Evolutionary conservation across 108 stramenopile species (phyloP), one percentile per base, ranked within the genome.

Genomic region (Epithemia pelagica): DNA sequence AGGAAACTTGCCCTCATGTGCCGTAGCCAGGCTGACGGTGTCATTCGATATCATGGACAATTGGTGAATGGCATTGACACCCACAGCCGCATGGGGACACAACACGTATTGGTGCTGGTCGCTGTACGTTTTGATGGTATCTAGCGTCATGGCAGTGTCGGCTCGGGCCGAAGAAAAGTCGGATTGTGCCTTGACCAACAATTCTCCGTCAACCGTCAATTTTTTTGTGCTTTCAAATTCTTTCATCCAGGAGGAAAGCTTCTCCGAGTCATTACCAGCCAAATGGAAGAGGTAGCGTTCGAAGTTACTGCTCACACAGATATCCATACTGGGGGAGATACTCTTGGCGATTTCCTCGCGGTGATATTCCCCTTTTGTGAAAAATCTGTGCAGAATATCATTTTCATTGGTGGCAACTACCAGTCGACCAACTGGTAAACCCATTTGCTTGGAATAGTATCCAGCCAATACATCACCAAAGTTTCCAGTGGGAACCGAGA

Each of bases 401-500:
- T 99, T 99, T 76, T 96, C 98, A 73, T 99, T 99, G 28, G 97
- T 98, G 2, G 96, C 96, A 29, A 98, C 96, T 59, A 97, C 80
- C 62, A 99, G 85, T 59, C 85, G 85, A 1, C 88, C 95, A 57
- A 97, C 91, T 22, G 96, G 94, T 46, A 98, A 80, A 64, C 98
- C 98, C 97, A 99, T 99, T 78, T 90, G 80, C 74, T 96, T 97
- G 69, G 97, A 82, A 74, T 99, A 99, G 74, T 91, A 99, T 51
- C 98, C 98, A 1, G 98, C 98, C 28, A 99, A 68, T 60, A 99
- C 84, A 77, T 99, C 96, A 8, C 98, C 98, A 82, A 98, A 99
- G 83, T 99, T 99, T 52, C 98, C 98, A 3, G 98, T 99, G 15
- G 98, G 98, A 2, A 99, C 98, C 28, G 94, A 91, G 66, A 85